phyloP scores from a whole-genome alignment of 2,329 filamentous ascomycete species.

The Pseudogymnoascus verrucosus region DNA sequence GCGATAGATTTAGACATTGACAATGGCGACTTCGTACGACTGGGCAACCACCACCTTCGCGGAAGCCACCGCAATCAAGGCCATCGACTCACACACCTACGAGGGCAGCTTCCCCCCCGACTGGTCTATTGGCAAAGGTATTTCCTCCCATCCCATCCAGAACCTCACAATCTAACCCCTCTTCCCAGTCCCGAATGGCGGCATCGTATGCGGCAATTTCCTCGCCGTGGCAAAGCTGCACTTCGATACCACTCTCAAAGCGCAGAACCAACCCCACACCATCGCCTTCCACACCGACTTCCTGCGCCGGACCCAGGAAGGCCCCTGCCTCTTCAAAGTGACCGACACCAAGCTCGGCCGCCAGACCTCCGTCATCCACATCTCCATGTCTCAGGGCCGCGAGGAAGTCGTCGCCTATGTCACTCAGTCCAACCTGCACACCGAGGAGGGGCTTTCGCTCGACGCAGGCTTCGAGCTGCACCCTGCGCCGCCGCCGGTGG shows the following conservation, averaged over 20 bases:
- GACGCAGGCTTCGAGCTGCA: constrained; percentile 44
- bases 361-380: constrained; percentile 55
- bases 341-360: constrained; percentile 57
- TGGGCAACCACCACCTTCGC: constrained; percentile 28
- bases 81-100: constrained; percentile 49
- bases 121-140: constrained; percentile 61
- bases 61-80: constrained; percentile 40
- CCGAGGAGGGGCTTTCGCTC: constrained; percentile 50
- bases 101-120: constrained; percentile 44
- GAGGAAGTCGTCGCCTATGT: constrained; percentile 58
- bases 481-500: constrained; percentile 29
- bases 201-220: constrained; percentile 57
- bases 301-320: constrained; percentile 52
- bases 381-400: constrained; percentile 48
- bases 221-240: constrained; percentile 51
- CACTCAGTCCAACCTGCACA: constrained; percentile 53
- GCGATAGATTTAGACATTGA: not conserved
- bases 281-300: constrained; percentile 59
- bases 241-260: constrained; percentile 48
- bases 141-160: not conserved
- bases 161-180: not conserved
- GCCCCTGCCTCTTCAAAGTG: constrained; percentile 48
- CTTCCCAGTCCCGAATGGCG: constrained; percentile 59
- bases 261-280: constrained; percentile 53
- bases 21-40: not conserved